Percentiles rank a stretch among this genome's conserved stretches.
Conservation (phyloP, 495 filamentous ascomycete genomes). For the Xylaria palmicola region DNA sequence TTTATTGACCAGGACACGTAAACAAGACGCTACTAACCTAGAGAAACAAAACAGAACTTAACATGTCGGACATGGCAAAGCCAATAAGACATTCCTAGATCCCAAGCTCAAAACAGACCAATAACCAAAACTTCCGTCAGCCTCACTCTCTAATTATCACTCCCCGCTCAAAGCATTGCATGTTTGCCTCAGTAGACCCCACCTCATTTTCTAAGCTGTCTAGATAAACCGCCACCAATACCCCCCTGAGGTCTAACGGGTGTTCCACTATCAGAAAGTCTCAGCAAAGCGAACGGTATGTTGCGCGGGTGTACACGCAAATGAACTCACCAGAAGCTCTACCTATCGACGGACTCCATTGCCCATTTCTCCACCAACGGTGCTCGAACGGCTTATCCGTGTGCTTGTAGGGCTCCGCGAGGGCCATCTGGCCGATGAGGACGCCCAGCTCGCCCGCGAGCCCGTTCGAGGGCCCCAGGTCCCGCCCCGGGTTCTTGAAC, state of each 20-base stretch:
- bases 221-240: neutral
- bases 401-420: conserved; percentile 9
- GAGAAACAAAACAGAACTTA: no score
- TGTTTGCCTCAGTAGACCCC: neutral
- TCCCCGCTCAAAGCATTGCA: neutral
- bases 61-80: no score
- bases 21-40: no score
- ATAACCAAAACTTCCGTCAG: neutral
- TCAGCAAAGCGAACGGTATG: neutral
- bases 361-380: conserved; percentile 1
- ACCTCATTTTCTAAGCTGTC: neutral
- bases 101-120: no score
- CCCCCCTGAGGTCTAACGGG: neutral
- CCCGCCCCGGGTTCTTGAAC: conserved; percentile 20
- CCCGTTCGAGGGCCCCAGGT: conserved; percentile 14
- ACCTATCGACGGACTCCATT: neutral
- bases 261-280: neutral
- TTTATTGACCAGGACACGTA: no score
- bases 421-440: conserved; percentile 32
- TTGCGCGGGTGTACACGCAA: neutral
- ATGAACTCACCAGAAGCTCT: neutral
- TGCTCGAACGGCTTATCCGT: conserved; percentile 1
- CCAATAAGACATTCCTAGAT: no score
- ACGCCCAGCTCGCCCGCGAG: conserved; percentile 30
- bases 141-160: neutral